phyloP scores from a whole-genome alignment of 495 filamentous ascomycete species.

The Trichoderma gamsii region DNA sequence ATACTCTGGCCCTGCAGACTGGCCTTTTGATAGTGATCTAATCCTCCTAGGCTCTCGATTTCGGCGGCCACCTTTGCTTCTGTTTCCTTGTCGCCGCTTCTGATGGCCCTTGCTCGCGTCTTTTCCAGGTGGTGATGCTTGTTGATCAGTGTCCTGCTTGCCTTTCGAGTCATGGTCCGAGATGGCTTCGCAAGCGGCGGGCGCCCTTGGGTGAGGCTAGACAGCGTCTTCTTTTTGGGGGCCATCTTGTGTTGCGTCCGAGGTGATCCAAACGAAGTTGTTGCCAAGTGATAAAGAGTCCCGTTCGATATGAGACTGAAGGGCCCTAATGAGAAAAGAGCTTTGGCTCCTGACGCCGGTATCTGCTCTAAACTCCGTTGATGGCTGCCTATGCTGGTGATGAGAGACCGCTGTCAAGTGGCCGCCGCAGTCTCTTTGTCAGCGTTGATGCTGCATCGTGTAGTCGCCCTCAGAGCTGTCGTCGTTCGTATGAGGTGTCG shows the following conservation, averaged over 20 bases:
- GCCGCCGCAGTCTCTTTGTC: neutral
- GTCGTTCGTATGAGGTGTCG: neutral
- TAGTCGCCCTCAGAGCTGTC: neutral
- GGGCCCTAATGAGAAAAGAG: neutral
- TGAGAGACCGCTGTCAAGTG: neutral
- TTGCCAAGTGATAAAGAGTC: slow-evolving; percentile 16
- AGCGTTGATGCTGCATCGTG: neutral
- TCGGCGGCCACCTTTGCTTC: slow-evolving; percentile 52
- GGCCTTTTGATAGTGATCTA: slow-evolving; percentile 79
- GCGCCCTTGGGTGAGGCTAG: slow-evolving; percentile 60
- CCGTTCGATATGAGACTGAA: neutral
- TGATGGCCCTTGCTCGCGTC: slow-evolving; percentile 58
- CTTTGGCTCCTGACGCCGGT: neutral
- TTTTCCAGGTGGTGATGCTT: slow-evolving; percentile 82
- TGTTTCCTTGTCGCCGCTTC: slow-evolving; percentile 52
- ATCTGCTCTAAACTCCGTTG: neutral
- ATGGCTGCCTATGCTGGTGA: neutral
- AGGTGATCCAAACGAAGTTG: neutral
- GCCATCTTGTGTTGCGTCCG: neutral
- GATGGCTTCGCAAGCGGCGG: slow-evolving; percentile 50
- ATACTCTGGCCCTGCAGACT: slow-evolving; percentile 81
- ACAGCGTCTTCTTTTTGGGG: slow-evolving; percentile 33
- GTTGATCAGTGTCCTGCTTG: slow-evolving; percentile 74
- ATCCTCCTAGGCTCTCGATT: slow-evolving; percentile 59
- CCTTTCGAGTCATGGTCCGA: slow-evolving; percentile 67